phyloP scores from a whole-genome alignment of 148 eudicot genomes.

The Rhododendron ferrugineum region DNA sequence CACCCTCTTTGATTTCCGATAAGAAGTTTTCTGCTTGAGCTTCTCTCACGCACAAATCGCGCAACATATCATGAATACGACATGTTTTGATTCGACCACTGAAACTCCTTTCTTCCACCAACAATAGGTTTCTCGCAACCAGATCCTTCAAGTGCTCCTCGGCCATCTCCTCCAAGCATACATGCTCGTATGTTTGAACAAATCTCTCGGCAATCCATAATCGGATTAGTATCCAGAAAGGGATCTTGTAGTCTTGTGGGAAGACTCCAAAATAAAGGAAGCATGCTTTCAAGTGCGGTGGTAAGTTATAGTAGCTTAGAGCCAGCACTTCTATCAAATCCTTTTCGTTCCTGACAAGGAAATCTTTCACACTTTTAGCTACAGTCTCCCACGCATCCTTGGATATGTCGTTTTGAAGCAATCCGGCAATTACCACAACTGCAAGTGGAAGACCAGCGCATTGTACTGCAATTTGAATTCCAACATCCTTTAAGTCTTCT shows the following conservation, averaged over 20 bases:
- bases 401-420: constrained; percentile 11
- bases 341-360: background rate
- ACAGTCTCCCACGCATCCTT: constrained; percentile 24
- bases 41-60: constrained; percentile 25
- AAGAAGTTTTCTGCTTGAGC: constrained; percentile 29
- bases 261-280: constrained; percentile 18
- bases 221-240: constrained; percentile 14
- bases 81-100: constrained; percentile 27
- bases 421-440: constrained; percentile 25
- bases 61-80: constrained; percentile 11
- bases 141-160: constrained; percentile 34
- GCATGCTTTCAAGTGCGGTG: constrained; percentile 28
- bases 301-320: constrained; percentile 26
- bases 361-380: constrained; percentile 19
- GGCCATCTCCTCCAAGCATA: constrained; percentile 25
- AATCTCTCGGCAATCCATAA: constrained; percentile 40
- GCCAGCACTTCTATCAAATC: constrained; percentile 16
- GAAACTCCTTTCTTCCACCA: constrained; percentile 15
- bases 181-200: constrained; percentile 13
- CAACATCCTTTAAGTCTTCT: constrained; percentile 6
- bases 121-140: constrained; percentile 27
- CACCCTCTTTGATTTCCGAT: constrained; percentile 4
- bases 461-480: constrained; percentile 10
- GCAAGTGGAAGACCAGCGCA: constrained; percentile 31
- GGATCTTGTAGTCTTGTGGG: background rate